These are phyloP conservation scores for Trametes punicea DNA, from an alignment of 768 basidiomycete species.

Conservation along the genomic window DNA sequence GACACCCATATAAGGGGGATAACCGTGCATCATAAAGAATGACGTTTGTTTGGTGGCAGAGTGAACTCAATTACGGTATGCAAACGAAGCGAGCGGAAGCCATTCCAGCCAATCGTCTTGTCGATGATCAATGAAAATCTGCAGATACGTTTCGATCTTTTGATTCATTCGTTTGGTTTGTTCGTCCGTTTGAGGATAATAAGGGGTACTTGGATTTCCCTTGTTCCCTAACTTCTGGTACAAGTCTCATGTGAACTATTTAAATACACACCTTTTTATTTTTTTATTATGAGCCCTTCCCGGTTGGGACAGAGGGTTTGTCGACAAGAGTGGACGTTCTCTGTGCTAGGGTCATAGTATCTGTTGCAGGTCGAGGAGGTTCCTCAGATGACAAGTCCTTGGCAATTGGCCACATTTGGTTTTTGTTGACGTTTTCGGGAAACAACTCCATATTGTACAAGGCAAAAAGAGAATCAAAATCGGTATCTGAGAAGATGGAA, in stretches of 20 bases:
- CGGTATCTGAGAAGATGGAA: too few species aligned
- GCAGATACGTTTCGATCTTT: constrained; percentile 37
- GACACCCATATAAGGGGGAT: too few species aligned
- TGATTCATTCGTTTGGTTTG: constrained; percentile 41
- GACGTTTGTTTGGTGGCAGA: too few species aligned
- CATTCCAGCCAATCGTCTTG: constrained; percentile 35
- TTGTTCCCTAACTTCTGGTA: constrained; percentile 31
- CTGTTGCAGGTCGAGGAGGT: too few species aligned
- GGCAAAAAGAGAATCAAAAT: too few species aligned
- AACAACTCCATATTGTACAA: too few species aligned
- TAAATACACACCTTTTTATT: constrained; percentile 29
- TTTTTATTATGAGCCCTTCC: constrained; percentile 13
- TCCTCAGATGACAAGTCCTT: too few species aligned
- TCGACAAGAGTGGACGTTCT: too few species aligned
- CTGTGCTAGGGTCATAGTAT: too few species aligned
- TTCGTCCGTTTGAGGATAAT: constrained; percentile 42
- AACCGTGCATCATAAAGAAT: too few species aligned
- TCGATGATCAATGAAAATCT: constrained; percentile 29
- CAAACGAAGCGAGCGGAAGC: constrained; percentile 32
- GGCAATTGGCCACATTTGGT: too few species aligned
- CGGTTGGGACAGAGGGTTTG: not conserved
- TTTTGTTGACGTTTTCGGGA: too few species aligned
- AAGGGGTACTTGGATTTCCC: constrained; percentile 36
- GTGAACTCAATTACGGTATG: not conserved
- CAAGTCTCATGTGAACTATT: constrained; percentile 31